These are phyloP conservation scores for Penicillium sp. DNA, from an alignment of 2,329 filamentous ascomycete species.

Conservation along the genomic window DNA sequence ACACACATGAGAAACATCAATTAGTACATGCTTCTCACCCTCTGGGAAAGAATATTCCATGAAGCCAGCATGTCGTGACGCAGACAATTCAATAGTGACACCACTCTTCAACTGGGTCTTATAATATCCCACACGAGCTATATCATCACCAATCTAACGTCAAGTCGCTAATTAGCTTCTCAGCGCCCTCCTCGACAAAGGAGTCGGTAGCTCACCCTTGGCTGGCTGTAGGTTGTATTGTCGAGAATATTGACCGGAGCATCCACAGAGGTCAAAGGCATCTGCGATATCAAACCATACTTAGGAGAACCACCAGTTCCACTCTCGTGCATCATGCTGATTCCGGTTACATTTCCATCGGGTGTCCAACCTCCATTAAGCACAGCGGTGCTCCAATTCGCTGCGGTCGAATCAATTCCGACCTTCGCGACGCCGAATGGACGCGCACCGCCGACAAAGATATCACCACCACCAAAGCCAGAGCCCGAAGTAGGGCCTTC, in stretches of 20 bases:
- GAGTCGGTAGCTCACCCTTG: conserved; percentile 54
- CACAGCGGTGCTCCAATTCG: conserved; percentile 44
- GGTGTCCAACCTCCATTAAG: conserved; percentile 54
- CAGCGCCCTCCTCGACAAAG: neutral
- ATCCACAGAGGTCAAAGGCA: conserved; percentile 46
- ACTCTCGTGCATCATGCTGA: conserved; percentile 57
- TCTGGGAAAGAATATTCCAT: conserved; percentile 68
- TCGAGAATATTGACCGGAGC: conserved; percentile 48
- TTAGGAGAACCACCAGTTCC: conserved; percentile 54
- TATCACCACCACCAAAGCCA: conserved; percentile 50
- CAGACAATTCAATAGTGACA: conserved; percentile 69
- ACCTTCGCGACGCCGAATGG: conserved; percentile 54
- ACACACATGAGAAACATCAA: conserved; percentile 60
- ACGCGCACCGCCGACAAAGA: conserved; percentile 52
- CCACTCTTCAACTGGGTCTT: conserved; percentile 63
- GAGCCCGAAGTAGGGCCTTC: conserved; percentile 53
- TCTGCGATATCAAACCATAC: conserved; percentile 47
- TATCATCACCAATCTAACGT: conserved; percentile 52
- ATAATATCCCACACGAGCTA: conserved; percentile 68
- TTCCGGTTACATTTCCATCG: conserved; percentile 59
- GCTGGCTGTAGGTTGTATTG: conserved; percentile 59
- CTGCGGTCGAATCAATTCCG: conserved; percentile 48
- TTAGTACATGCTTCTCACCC: conserved; percentile 63
- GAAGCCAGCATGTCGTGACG: conserved; percentile 66
- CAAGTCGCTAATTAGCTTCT: neutral